Base-by-base conservation (phyloP, 345 rosid genomes). In the Mercurialis annua region DNA sequence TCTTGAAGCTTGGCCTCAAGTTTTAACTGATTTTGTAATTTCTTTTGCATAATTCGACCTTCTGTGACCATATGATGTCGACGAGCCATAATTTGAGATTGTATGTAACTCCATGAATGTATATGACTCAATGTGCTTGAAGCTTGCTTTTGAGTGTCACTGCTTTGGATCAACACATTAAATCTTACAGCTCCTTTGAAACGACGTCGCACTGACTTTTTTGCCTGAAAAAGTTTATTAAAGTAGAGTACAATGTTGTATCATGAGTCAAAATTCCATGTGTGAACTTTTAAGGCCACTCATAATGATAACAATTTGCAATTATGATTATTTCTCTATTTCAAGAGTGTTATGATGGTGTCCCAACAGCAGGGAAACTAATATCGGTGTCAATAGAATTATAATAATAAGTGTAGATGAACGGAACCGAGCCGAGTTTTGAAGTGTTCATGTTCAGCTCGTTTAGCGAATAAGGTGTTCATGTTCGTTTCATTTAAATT, bases 61-160 rank as follows among this genome's bases (percentile, higher is more conserved):
- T 88, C 82, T 20, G 85, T 77, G 42, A 88, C 98, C 98, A 90
- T 85, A 64, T 77, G 79, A 46, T 83, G 71, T 44, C 97, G 79
- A 31, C 96, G 78, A 53, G 72, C 90, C 53, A 80, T 77, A 53
- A 88, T 77, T 66, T 88, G 85, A 23, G 84, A 69, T 69, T 92
- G 96, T 58, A 88, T 77, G 43, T 84, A 79, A 73, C 90, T 84
- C 97, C 98, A 92, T 17, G 87, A 74, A 71, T 90, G 98, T 68
- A 86, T 79, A 70, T 69, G 73, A 60, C 54, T 68, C 55, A 92
- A 67, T 46, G 92, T 79, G 61, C 66, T 77, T 17, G 83, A 72
- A 17, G 89, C 81, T 76, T 90, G 92, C 73, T 84, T 80, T 67
- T 66, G 78, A 51, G 74, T 84, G 12, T 75, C 82, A 17, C 83